phyloP scores from a whole-genome alignment of 768 basidiomycete genomes.

The Termitomyces sp. region DNA sequence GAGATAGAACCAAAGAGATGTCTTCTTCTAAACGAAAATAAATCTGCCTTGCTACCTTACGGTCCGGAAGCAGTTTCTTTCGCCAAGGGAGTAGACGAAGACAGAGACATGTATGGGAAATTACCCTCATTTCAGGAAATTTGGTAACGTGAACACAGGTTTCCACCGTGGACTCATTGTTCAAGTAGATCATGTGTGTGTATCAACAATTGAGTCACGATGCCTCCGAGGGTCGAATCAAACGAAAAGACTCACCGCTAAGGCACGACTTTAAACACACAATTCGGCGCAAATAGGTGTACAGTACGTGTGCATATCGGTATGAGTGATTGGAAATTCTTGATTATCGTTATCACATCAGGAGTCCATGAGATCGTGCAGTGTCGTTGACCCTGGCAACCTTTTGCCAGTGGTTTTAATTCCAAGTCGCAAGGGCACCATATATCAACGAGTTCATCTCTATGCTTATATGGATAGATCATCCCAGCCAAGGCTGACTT shows the following conservation, averaged over 20 bases:
- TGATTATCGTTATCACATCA: background rate
- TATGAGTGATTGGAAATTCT: background rate
- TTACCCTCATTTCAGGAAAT: constrained; percentile 16
- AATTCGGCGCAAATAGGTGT: background rate
- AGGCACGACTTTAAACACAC: background rate
- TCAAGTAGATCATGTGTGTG: background rate
- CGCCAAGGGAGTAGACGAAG: constrained; percentile 12
- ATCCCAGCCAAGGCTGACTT: background rate
- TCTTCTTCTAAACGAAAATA: constrained; percentile 4
- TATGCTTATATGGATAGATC: background rate
- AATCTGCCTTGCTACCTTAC: background rate
- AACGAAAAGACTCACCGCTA: background rate
- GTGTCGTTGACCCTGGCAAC: background rate
- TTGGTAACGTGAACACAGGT: constrained; percentile 1
- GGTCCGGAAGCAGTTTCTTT: constrained; percentile 11
- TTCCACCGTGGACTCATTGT: constrained; percentile 1
- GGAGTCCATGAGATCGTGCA: background rate
- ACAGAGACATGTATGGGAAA: constrained; percentile 24
- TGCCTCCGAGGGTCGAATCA: background rate
- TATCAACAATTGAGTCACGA: background rate
- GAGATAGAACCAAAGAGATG: constrained; percentile 2
- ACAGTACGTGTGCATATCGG: background rate
- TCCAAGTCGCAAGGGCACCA: background rate
- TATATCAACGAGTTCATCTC: background rate
- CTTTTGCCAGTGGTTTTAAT: background rate